phyloP scores from a whole-genome alignment of 768 basidiomycete genomes.

The Hemileccinum impolitum region DNA sequence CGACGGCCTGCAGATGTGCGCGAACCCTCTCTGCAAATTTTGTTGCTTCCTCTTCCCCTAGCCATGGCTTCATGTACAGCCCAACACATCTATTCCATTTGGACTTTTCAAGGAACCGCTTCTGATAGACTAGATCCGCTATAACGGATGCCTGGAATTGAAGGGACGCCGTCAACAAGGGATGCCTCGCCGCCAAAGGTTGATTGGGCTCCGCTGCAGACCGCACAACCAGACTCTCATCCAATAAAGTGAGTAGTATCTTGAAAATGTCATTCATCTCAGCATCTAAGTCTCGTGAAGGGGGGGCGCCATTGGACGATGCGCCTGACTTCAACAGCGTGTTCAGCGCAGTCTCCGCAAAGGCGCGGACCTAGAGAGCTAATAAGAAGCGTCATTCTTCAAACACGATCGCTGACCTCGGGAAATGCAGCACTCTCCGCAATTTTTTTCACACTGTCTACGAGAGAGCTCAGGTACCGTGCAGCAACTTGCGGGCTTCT shows the following conservation, averaged over 20 bases:
- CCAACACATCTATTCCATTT: constrained; percentile 73
- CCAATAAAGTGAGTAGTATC: constrained; percentile 59
- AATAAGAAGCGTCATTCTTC: constrained; percentile 5
- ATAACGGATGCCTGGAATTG: constrained; percentile 72
- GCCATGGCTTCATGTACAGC: constrained; percentile 69
- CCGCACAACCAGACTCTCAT: constrained; percentile 39
- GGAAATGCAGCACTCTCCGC: constrained; percentile 92
- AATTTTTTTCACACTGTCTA: constrained; percentile 89
- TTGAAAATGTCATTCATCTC: constrained; percentile 58
- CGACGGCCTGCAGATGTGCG: constrained; percentile 71
- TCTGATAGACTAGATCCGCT: constrained; percentile 67
- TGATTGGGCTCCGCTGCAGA: constrained; percentile 47
- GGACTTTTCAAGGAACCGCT: constrained; percentile 50
- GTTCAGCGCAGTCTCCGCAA: constrained; percentile 76
- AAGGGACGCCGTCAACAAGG: constrained; percentile 57
- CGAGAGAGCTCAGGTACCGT: constrained; percentile 78
- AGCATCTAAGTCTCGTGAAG: constrained; percentile 64
- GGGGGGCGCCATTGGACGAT: constrained; percentile 65
- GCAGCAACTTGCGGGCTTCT: constrained; percentile 89
- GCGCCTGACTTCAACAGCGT: constrained; percentile 84
- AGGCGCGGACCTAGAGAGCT: constrained; percentile 74
- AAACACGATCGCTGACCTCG: constrained; percentile 51
- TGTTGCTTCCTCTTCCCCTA: constrained; percentile 45
- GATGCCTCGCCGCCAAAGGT: constrained; percentile 50
- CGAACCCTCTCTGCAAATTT: constrained; percentile 64